Evolutionary conservation across 208 protist genomes (phyloP), one percentile per base, ranked within the genome.

Genomic region (Leishmania arabica): DNA sequence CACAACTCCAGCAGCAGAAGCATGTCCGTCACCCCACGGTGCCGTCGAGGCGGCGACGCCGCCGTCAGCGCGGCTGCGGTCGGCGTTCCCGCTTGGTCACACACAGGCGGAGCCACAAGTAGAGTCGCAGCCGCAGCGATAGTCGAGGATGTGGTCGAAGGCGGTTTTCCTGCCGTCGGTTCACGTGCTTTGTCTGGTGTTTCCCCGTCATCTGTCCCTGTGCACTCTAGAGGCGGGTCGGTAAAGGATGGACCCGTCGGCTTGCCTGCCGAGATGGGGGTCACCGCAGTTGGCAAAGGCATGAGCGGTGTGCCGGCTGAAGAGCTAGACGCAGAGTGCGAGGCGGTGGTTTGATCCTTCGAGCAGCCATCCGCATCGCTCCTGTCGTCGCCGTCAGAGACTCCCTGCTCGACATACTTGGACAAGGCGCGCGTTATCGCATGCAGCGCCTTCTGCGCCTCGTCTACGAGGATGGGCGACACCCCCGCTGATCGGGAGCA

Each of bases 351-450:
- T 7, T 53, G 60, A 0, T 80, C 77, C 17, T 60, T 21, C 31
- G 58, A 42, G 27, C 31, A 15, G 34, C 13, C 51, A n/a, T 15
- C 3, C 17, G 17, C 40, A 42, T 19, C n/a, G 34, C 72, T 51
- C 56, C 64, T 37, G 45, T 60, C 58, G 19, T 42, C 31, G 19
- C 24, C 3, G 40, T 54, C 71, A 53, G 66, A 71, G 70, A 54
- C 19, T 34, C 78, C 82, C 60, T 78, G 75, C 77, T 96, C 91
- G 0, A 90, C 83, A 53, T 87, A 87, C 76, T 92, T 92, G 17
- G 91, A 90, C 47, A 95, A 80, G 24, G 90, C 89, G 42, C 91
- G 91, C 1, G 89, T 81, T 66, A 93, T 81, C 47, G 76, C 66
- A 53, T 92, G 88, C 21, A 96, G 64, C 8, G 87, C 84, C 24